Evolutionary conservation across 305 asterid genomes (phyloP), one percentile per base, ranked within the genome.

Genomic region (Fraxinus xanthoxyloides): DNA sequence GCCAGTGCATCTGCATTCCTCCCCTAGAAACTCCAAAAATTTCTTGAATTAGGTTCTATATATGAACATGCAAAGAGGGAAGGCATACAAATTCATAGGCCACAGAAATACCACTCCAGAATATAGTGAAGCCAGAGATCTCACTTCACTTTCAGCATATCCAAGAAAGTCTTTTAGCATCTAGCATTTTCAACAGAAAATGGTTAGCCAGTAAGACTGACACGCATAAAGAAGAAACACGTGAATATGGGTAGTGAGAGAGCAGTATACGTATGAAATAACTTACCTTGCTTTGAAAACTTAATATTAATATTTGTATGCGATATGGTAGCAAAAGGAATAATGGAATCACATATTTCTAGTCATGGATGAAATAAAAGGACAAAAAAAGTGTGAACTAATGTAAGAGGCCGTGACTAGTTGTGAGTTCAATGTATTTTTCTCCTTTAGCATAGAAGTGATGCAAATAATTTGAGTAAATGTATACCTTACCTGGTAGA

Each of bases 1-100:
- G 95, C 93, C 88, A 95, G 74, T 3, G 97, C 92, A 88, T 95
- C 98, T n/a, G 95, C 96, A 82, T 92, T 91, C 79, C 90, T 85
- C 59, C 98, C 98, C 98, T 95, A 82, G 21, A 83, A 35, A 86
- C 76, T 56, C 75, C 77, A 67, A 85, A 83, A 69, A 21, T 40
- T 77, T 70, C 59, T 83, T 69, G 79, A 5, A 82, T 77, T 76
- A 76, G 59, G 61, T 82, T 69, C 61, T 3, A 3, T 30, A 46
- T 28, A 81, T 80, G 59, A 24, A 81, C 35, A 26, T 15, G 35
- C 8, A 19, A 61, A 6, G 15, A 34, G 32, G 80, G 9, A 28
- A 28, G 63, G 40, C 48, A 21, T 23, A 28, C 56, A 73, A 40
- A 28, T 3, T 59, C 24, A 82, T 38, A 23, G 70, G 82, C 70